A percentile compares a stretch with the other conserved stretches of the same genome.
phyloP scores from a whole-genome alignment of 495 filamentous ascomycete genomes.

The Pseudotulostoma volvatum region DNA sequence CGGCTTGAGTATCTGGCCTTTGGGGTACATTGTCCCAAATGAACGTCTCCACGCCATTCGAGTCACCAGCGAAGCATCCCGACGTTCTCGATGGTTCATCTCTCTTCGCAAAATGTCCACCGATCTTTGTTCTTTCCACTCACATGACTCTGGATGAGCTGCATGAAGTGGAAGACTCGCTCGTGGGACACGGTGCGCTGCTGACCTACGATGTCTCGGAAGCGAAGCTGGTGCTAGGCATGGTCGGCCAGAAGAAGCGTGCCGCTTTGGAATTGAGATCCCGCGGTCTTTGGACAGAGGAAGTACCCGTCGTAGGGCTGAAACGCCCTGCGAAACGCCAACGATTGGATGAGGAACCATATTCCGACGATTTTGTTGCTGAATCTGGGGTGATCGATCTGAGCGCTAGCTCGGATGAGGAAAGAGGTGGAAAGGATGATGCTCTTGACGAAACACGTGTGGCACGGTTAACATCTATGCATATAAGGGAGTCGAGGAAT shows the following conservation, averaged over 20 bases:
- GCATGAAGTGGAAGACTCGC: constrained; percentile 43
- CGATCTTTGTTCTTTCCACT: constrained; percentile 57
- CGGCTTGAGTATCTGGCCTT: too few species aligned
- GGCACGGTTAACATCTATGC: background rate
- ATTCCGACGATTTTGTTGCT: background rate
- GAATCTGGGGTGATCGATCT: constrained; percentile 13
- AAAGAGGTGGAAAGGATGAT: constrained; percentile 8
- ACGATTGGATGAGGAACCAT: constrained; percentile 1
- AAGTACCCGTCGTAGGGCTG: constrained; percentile 10
- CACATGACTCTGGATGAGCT: constrained; percentile 47
- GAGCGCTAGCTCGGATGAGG: constrained; percentile 18
- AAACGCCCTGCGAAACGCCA: constrained; percentile 15
- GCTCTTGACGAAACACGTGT: background rate
- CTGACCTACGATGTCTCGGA: constrained; percentile 60
- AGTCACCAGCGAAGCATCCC: too few species aligned
- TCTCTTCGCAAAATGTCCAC: constrained; percentile 24
- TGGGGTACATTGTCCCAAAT: too few species aligned
- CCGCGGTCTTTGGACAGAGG: constrained; percentile 44
- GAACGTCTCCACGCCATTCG: too few species aligned
- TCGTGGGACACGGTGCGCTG: constrained; percentile 34
- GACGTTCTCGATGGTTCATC: background rate
- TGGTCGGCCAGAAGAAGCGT: constrained; percentile 47
- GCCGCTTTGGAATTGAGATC: constrained; percentile 63
- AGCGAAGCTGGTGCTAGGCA: constrained; percentile 58
- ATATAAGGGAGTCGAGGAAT: constrained; percentile 1